Percentiles rank a stretch among this genome's conserved stretches.
Evolutionary conservation across 176 grass and related monocot genomes (phyloP).

Genomic region (Carex parvula): DNA sequence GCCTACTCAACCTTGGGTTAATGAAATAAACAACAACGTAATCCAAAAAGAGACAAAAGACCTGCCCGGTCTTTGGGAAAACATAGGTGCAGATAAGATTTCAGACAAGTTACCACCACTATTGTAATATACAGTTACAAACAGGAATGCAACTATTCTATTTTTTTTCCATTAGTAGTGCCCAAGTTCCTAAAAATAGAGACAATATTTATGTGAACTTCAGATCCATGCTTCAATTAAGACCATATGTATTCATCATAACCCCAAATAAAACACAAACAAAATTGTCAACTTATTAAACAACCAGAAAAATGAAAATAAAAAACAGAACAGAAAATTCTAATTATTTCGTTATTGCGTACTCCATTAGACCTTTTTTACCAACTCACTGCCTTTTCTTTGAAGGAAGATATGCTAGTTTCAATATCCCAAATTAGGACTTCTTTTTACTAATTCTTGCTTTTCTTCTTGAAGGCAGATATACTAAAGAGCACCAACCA

Average conservation of each 20-base stretch:
- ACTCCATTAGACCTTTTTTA: background rate
- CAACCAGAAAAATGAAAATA: background rate
- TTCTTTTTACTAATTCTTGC: background rate
- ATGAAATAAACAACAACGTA: background rate
- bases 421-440: background rate
- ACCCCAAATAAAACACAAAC: background rate
- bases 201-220: background rate
- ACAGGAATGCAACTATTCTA: background rate
- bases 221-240: slow-evolving; percentile 3
- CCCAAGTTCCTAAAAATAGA: background rate
- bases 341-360: background rate
- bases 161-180: background rate
- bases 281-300: background rate
- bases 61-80: background rate
- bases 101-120: background rate
- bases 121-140: background rate
- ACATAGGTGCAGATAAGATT: background rate
- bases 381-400: background rate
- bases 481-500: background rate
- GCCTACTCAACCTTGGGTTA: background rate
- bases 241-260: background rate
- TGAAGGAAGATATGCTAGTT: background rate
- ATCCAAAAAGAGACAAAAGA: background rate
- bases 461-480: background rate
- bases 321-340: background rate